Evolutionary conservation across 495 filamentous ascomycete species (phyloP), one percentile per base, ranked within the genome.

Genomic region (Delitschia confertaspora): DNA sequence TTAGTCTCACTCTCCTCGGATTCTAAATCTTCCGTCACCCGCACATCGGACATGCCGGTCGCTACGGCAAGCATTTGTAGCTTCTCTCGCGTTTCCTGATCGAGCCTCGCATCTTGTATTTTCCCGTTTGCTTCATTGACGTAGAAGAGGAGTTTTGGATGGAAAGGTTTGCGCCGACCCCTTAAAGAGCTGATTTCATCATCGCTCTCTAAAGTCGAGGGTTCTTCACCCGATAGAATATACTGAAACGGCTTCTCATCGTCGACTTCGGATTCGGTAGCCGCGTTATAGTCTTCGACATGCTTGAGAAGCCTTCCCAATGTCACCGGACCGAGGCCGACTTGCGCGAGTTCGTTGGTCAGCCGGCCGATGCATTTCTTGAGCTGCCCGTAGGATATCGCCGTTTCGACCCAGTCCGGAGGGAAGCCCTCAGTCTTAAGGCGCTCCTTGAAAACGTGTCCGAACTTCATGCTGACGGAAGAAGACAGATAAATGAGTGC

Each of bases 341-440:
- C 59, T 11, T 63, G 63, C 10, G 63, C 53, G 6, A 85, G 68
- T 60, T 85, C 81, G 30, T 64, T 57, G 38, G 74, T 59, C 55
- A 86, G 72, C 57, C 74, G 76, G 49, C 79, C 81, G 55, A 86
- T 73, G 60, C 80, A 75, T 61, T 84, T 86, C 60, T 86, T 86
- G 41, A 86, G 74, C 51, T 82, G 71, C 24, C 73, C 66, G 58
- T 86, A 86, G 34, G 77, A 78, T 43, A 86, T 80, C 13, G 82
- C 81, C 31, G 70, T 73, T 11, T 78, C 70, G 4, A 80, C 69
- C 82, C 82, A 85, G 53, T 76, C 71, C 25, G 67, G 64, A 0
- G 82, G 82, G 57, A 60, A 68, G 47, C 64, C 68, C 45, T 77
- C 75, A 43, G 60, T 67, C 38, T 69, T 53, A 24, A 86, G 65